Conservation (phyloP, 2,329 filamentous ascomycete species). For the Metarhizium humberi region DNA sequence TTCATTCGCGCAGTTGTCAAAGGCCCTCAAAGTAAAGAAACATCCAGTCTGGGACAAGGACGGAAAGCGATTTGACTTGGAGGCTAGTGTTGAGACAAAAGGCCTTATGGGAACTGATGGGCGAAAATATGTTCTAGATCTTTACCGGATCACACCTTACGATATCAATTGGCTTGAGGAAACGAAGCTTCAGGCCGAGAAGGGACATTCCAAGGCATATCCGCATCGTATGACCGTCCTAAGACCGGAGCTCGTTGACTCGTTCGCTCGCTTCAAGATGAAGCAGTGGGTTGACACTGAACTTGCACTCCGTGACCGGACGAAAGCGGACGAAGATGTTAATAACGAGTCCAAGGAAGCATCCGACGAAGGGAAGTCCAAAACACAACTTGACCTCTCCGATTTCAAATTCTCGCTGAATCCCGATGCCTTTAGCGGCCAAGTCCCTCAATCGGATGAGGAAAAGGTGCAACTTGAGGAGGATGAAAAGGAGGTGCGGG, state of each 20-base stretch:
- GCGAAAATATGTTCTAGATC: constrained; percentile 91
- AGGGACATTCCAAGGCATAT: constrained; percentile 47
- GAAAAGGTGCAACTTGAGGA: constrained; percentile 76
- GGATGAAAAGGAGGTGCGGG: constrained; percentile 83
- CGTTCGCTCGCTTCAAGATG: constrained; percentile 76
- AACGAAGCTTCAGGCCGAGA: constrained; percentile 39
- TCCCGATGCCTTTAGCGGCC: constrained; percentile 90
- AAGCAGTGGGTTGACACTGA: constrained; percentile 80
- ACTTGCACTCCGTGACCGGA: constrained; percentile 49
- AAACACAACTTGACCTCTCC: constrained; percentile 66
- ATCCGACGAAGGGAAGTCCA: constrained; percentile 20
- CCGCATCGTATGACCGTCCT: constrained; percentile 96
- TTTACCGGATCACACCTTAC: constrained; percentile 89
- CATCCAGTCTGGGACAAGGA: constrained; percentile 98
- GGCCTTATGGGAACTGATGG: constrained; percentile 94
- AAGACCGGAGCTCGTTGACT: constrained; percentile 80
- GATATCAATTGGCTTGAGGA: constrained; percentile 89
- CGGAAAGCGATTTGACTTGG: constrained; percentile 77
- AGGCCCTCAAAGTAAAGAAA: constrained; percentile 83
- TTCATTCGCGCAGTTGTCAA: constrained; percentile 83
- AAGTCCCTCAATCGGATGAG: constrained; percentile 78
- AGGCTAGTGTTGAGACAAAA: constrained; percentile 96
- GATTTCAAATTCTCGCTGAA: constrained; percentile 85
- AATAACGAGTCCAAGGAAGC: constrained; percentile 26
- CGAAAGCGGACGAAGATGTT: constrained; percentile 23